Conservation (phyloP, 768 basidiomycete genomes). For the Kwoniella sp. region DNA sequence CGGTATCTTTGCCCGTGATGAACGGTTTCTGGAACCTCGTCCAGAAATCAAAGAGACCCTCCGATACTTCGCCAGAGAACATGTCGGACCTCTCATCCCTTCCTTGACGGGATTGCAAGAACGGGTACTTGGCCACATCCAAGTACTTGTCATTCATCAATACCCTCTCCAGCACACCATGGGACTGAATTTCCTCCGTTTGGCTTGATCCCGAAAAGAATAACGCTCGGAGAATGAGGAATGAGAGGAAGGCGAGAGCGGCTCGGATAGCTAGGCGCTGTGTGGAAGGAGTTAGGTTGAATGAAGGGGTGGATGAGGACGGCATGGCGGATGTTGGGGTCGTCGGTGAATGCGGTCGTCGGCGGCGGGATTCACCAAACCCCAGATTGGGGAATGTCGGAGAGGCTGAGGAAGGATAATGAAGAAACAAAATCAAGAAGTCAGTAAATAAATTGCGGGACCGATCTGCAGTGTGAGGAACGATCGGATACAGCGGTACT, state of each 20-base stretch:
- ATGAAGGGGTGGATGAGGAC: conserved; percentile 19
- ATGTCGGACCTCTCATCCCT: conserved; percentile 79
- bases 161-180: conserved; percentile 69
- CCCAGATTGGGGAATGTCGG: conserved; percentile 26
- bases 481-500: too few relatives aligned
- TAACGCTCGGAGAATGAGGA: conserved; percentile 48
- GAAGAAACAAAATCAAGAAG: background rate
- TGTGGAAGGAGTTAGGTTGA: conserved; percentile 26
- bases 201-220: conserved; percentile 45
- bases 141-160: conserved; percentile 70
- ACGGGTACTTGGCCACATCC: conserved; percentile 84
- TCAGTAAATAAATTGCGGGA: too few relatives aligned
- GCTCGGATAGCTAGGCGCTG: conserved; percentile 50
- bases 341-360: conserved; percentile 19
- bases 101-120: conserved; percentile 84
- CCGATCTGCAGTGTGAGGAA: too few relatives aligned
- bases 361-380: conserved; percentile 24
- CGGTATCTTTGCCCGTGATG: conserved; percentile 78
- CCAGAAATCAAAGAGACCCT: conserved; percentile 88
- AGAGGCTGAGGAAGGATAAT: conserved; percentile 12
- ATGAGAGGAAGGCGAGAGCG: conserved; percentile 38
- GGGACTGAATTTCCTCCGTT: conserved; percentile 61
- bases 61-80: conserved; percentile 70
- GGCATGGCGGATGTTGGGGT: conserved; percentile 18
- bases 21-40: conserved; percentile 87